phyloP scores from a whole-genome alignment of 192 early-diverging fungal species.

The Mortierella antarctica region DNA sequence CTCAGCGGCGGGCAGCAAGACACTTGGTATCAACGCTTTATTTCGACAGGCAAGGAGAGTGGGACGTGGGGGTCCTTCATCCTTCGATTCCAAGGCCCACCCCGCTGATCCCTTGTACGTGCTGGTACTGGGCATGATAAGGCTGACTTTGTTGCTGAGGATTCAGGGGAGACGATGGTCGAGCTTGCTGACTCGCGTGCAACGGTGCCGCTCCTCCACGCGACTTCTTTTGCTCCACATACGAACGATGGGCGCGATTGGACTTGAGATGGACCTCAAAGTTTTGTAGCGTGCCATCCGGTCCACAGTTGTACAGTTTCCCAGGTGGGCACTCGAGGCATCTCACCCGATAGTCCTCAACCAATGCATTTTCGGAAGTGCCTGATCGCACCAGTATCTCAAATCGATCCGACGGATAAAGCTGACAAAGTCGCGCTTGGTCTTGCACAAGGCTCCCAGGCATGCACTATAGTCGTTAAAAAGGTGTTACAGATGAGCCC shows the following conservation, averaged over 20 bases:
- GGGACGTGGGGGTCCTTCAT: not conserved
- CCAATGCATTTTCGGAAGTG: not conserved
- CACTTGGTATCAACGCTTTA: no score
- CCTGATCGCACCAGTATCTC: constrained; percentile 54
- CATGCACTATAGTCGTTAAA: constrained; percentile 4
- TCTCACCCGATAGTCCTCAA: constrained; percentile 52
- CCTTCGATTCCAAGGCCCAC: constrained; percentile 1
- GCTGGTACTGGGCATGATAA: not conserved
- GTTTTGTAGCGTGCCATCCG: constrained; percentile 56
- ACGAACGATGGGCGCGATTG: constrained; percentile 39
- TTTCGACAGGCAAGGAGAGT: no score
- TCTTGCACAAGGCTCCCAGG: constrained; percentile 54
- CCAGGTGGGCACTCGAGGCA: constrained; percentile 62
- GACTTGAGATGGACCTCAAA: constrained; percentile 65
- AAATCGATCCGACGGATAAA: constrained; percentile 61
- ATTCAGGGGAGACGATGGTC: not conserved
- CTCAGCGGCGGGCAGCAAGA: no score
- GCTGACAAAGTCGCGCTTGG: constrained; percentile 28
- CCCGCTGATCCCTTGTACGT: not conserved
- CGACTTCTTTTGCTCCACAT: constrained; percentile 34
- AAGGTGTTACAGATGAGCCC: not conserved
- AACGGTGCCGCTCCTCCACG: not conserved
- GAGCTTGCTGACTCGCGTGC: not conserved
- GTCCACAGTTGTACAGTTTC: constrained; percentile 62
- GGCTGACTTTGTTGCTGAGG: not conserved